These are phyloP conservation scores for Streptanthus diversifolius DNA, from an alignment of 345 rosid genomes.

Conservation along the genomic window DNA sequence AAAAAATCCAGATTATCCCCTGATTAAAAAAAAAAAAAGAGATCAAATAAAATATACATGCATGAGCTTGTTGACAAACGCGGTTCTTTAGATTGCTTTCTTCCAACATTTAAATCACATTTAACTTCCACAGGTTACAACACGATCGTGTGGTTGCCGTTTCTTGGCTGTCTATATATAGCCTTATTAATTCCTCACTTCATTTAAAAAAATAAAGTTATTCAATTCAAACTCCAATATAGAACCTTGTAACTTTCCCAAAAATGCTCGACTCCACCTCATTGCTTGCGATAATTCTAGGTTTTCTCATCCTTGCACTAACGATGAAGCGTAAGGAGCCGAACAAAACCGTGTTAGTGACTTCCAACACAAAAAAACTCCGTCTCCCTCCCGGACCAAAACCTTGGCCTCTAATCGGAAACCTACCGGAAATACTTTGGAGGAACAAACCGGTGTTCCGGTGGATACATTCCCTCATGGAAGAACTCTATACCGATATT, in stretches of 20 bases:
- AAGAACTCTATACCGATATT: conserved; percentile 35
- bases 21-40: too few species aligned
- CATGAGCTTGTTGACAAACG: not conserved
- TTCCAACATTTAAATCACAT: not conserved
- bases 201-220: not conserved
- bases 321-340: conserved; percentile 3
- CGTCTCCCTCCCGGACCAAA: conserved; percentile 43
- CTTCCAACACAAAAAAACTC: conserved; percentile 6
- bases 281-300: not conserved
- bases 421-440: conserved; percentile 26
- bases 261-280: conserved; percentile 4
- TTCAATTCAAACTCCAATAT: not conserved
- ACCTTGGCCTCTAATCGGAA: conserved; percentile 47
- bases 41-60: too few species aligned
- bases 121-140: not conserved
- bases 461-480: conserved; percentile 42
- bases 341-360: not conserved
- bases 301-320: not conserved
- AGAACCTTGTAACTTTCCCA: not conserved
- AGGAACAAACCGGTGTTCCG: conserved; percentile 36
- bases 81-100: not conserved
- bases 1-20: too few species aligned
- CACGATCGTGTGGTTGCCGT: not conserved
- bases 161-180: not conserved
- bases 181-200: not conserved